A percentile compares a stretch with the other conserved stretches of the same genome.
phyloP scores from a whole-genome alignment of 2,329 filamentous ascomycete genomes.

The Neoscytalidium dimidiatum region DNA sequence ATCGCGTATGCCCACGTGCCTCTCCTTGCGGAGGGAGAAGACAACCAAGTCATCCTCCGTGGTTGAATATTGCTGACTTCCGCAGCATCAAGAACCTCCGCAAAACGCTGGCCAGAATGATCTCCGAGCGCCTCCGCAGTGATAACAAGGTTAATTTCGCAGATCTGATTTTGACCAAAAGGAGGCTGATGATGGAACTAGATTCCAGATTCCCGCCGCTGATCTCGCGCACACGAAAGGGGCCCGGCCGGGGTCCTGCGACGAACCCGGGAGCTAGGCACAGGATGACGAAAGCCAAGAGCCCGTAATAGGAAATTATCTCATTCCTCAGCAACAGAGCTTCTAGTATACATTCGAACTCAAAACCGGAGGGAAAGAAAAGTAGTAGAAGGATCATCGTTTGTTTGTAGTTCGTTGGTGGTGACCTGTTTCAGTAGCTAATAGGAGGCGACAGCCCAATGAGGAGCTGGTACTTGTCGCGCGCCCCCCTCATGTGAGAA shows the following conservation, averaged over 20 bases:
- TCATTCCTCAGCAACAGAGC: constrained; percentile 10
- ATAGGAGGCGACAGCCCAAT: neutral
- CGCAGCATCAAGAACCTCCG: no score
- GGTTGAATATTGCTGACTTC: no score
- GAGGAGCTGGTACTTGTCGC: neutral
- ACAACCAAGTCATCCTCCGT: no score
- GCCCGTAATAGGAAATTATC: constrained; percentile 15
- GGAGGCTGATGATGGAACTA: neutral
- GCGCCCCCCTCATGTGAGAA: neutral
- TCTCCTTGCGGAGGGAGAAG: no score
- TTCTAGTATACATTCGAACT: constrained; percentile 15
- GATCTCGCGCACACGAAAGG: neutral
- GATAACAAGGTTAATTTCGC: neutral
- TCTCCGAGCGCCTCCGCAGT: neutral
- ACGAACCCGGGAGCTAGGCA: constrained; percentile 1
- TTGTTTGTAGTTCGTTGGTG: neutral
- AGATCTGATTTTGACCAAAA: neutral
- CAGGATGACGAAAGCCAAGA: constrained; percentile 16
- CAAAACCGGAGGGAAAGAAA: neutral
- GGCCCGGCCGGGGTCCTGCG: neutral
- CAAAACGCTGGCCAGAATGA: neutral
- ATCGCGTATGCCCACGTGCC: no score
- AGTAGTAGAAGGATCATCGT: constrained; percentile 2
- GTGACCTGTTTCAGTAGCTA: neutral
- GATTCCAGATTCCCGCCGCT: constrained; percentile 4